Base-by-base conservation (phyloP, 176 grass and related monocot genomes). In the Rhynchospora tenuis region DNA sequence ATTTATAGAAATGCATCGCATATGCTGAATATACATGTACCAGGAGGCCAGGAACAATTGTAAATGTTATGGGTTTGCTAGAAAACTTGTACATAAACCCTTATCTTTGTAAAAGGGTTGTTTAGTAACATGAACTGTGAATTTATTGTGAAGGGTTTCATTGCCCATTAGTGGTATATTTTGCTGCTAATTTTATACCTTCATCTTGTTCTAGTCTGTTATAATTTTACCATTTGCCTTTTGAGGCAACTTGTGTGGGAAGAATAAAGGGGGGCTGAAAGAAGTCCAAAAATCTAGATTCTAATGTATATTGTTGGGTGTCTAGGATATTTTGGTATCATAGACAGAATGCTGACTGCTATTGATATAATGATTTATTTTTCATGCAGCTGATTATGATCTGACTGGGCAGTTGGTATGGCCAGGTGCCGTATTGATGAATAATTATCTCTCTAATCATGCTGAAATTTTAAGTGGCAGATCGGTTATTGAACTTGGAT, bases 391-490 rank as follows among this genome's bases (percentile, higher is more conserved):
- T 73, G 96, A 99, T 86, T 99, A 89, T 86, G 96, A 95, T 86
- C 96, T 99, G 64, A 99, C 96, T 29, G 96, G 93, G 52, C 96
- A 99, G 72, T 81, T 95, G 86, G 93, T 98, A 50, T 95, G 96
- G 91, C 93, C 96, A 64, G 91, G 93, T 95, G 95, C 92, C 86
- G 75, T 93, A 57, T 63, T 98, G 22, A 90, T 98, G 89, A 98
- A 98, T 73, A 90, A 94, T 73, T 98, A 91, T 69, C 83, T 98
- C 62, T 91, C 88, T 79, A 82, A 86, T 66, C 93, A 98, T 89
- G 89, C 88, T 60, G 86, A 90, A 83, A 95, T 86, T 86, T 86
- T 98, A 51, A 82, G 94, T 14, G 88, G 82, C 8, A 45, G 52
- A 84, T 93, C 90, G 47, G 33, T 93, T 44, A 89, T 98, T 48